Evolutionary conservation across 768 basidiomycete species (phyloP), one percentile per base, ranked within the genome.

Genomic region (Candolleomyces efflorescens): DNA sequence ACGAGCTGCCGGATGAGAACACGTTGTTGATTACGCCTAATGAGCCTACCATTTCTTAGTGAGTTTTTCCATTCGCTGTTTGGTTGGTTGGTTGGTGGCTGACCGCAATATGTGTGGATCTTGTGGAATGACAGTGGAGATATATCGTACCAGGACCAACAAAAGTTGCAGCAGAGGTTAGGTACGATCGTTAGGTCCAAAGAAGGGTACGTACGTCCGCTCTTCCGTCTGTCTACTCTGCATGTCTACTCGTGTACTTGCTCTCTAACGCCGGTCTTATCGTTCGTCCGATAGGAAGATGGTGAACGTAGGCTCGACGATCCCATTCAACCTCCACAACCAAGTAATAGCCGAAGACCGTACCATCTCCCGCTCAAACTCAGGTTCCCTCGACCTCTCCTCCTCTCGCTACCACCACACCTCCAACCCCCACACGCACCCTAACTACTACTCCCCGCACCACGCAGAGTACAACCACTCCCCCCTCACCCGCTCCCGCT

Each of bases 281-380:
- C 47, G 17, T 39, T 32, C 38, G 43, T 38, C n/a, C n/a, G n/a
- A 36, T 62, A 86, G 84, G 43, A 83, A 80, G 74, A 86, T 86
- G 84, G 83, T 86, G 60, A 85, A 84, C 55, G 78, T 86, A 9
- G 77, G 78, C 55, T 77, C 79, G 1, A 74, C 73, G 5, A 72
- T 80, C 18, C 84, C 84, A 0, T 85, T 86, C 70, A 81, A 82
- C 64, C 71, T 85, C 7, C 79, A 79, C 68, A 81, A 80, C 67
- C 71, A 72, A 54, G 64, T 63, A 13, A 62, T 67, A 2, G 24
- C 43, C 2, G 49, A 48, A 43, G 50, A 58, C n/a, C 32, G 49
- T 3, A 58, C 57, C 1, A 53, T 58, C 2, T 58, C 57, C 9
- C 57, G 57, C 13, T 53, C 50, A 2, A 53, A 37, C 5, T 53